A percentile compares a stretch with the other conserved stretches of the same genome.
Evolutionary conservation across 192 early-diverging fungal genomes (phyloP).

Genomic region (Coemansia interrupta): DNA sequence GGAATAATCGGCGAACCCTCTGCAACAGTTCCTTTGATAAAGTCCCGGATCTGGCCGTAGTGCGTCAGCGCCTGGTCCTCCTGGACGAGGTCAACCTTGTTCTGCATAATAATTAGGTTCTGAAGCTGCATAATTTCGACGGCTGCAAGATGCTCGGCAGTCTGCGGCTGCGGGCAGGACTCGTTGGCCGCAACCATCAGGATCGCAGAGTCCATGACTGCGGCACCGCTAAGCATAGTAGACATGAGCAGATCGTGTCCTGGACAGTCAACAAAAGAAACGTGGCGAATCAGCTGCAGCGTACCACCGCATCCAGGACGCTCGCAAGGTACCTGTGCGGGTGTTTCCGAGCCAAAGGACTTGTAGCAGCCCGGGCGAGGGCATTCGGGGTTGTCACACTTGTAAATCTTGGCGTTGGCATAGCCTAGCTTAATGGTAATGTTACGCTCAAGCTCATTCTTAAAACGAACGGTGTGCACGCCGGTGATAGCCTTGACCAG

Average conservation of each 20-base stretch:
- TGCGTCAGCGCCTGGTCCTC: slow-evolving; percentile 87
- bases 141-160: slow-evolving; percentile 95
- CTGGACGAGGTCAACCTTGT: slow-evolving; percentile 97
- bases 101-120: slow-evolving; percentile 96
- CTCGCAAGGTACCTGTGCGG: slow-evolving; percentile 86
- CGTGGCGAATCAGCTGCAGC: slow-evolving; percentile 86
- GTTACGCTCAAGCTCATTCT: slow-evolving; percentile 96
- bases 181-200: slow-evolving; percentile 98
- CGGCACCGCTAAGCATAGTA: slow-evolving; percentile 97
- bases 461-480: slow-evolving; percentile 96
- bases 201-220: slow-evolving; percentile 98
- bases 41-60: slow-evolving; percentile 84
- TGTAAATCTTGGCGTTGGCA: slow-evolving; percentile 99
- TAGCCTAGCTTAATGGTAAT: slow-evolving; percentile 99
- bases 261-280: slow-evolving; percentile 98
- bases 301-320: slow-evolving; percentile 78
- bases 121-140: slow-evolving; percentile 99
- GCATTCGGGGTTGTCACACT: slow-evolving; percentile 90
- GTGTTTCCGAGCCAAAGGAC: slow-evolving; percentile 79
- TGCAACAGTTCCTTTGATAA: slow-evolving; percentile 92
- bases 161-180: slow-evolving; percentile 98
- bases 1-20: slow-evolving; percentile 94
- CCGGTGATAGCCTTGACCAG: slow-evolving; percentile 98
- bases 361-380: slow-evolving; percentile 94
- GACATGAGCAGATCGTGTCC: slow-evolving; percentile 99